Evolutionary conservation across 257 asterid species (phyloP).

Genomic region (Ajuga chamaepitys): DNA sequence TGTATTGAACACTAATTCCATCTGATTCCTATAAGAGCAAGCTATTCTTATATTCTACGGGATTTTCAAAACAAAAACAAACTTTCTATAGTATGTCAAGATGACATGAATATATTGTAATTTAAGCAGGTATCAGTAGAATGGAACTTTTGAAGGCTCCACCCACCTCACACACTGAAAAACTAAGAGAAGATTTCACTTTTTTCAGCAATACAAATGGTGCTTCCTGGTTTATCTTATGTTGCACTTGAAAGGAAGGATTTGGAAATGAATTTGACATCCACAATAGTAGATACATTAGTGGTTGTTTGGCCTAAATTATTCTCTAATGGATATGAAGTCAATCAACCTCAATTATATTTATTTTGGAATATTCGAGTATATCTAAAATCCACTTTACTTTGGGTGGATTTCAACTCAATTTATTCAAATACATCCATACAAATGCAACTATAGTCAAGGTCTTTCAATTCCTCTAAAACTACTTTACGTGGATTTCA

Average conservation of each 20-base stretch:
- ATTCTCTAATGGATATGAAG: too few species aligned
- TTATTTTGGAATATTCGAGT: too few species aligned
- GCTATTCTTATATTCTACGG: background rate
- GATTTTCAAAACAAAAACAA: background rate
- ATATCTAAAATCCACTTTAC: too few species aligned
- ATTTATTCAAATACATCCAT: too few species aligned
- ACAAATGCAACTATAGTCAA: too few species aligned
- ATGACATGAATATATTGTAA: background rate
- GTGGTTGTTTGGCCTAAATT: too few species aligned
- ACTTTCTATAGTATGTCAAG: background rate
- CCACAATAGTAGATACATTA: background rate
- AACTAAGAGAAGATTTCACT: background rate
- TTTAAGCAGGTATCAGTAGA: background rate
- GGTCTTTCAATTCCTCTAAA: too few species aligned
- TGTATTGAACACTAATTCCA: conserved; percentile 3
- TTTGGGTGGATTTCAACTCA: too few species aligned
- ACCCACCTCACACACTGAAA: background rate
- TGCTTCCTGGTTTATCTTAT: background rate
- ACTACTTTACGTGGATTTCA: background rate
- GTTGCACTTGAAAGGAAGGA: too few species aligned
- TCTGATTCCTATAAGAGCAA: background rate
- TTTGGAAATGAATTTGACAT: background rate
- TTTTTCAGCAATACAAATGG: background rate
- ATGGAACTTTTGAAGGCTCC: background rate
- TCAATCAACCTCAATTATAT: too few species aligned